A percentile compares a stretch with the other conserved stretches of the same genome.
phyloP scores from a whole-genome alignment of 2,329 filamentous ascomycete genomes.

The Diaporthe destruens region DNA sequence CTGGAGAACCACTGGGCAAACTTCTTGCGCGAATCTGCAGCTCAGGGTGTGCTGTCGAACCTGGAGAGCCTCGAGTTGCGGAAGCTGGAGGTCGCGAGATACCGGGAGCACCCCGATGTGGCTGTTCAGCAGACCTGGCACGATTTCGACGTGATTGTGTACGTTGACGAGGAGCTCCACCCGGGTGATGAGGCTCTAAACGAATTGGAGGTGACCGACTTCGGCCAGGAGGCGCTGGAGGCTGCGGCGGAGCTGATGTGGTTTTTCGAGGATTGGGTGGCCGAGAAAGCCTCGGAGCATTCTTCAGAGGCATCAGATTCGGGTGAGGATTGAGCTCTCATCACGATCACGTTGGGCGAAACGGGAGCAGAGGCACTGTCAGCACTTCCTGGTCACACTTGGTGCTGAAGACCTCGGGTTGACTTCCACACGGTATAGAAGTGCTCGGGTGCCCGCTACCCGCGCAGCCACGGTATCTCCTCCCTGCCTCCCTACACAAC shows the following conservation, averaged over 20 bases:
- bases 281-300: background rate
- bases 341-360: background rate
- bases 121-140: background rate
- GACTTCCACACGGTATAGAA: no score
- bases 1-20: background rate
- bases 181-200: fast-evolving
- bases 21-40: background rate
- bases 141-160: background rate
- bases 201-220: background rate
- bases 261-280: background rate
- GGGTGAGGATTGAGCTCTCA: background rate
- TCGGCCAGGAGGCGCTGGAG: background rate
- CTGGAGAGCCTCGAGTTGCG: background rate
- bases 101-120: background rate
- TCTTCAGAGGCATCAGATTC: background rate
- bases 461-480: no score
- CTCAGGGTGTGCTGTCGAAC: background rate
- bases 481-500: no score
- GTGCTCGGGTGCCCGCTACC: no score
- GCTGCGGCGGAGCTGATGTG: background rate
- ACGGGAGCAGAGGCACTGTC: background rate
- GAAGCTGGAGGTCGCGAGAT: background rate
- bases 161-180: background rate
- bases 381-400: background rate
- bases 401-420: no score